Evolutionary conservation across 306 rosid genomes (phyloP).

Genomic region (Erythrophleum fordii): DNA sequence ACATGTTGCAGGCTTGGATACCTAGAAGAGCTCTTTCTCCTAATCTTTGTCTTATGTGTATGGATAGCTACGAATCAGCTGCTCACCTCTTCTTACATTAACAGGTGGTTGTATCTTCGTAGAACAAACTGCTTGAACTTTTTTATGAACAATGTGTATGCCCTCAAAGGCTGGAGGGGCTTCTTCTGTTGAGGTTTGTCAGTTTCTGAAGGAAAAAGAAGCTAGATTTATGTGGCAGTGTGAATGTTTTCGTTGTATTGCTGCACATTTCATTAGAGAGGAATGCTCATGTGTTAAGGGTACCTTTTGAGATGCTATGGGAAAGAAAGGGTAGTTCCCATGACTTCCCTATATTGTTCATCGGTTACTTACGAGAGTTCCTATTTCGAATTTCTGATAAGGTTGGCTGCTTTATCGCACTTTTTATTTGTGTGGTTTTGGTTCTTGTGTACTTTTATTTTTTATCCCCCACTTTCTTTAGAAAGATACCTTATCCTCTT

Average conservation of each 20-base stretch:
- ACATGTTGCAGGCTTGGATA: neutral
- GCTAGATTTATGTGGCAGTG: neutral
- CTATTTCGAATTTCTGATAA: neutral
- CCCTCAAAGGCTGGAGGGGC: too few species aligned
- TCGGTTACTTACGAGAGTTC: neutral
- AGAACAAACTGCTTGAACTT: too few species aligned
- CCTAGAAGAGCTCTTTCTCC: neutral
- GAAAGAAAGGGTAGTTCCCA: neutral
- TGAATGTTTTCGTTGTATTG: neutral
- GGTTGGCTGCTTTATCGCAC: neutral
- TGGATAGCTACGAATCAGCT: neutral
- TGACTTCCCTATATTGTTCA: neutral
- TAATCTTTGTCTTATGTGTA: neutral
- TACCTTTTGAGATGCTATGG: neutral
- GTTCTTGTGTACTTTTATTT: neutral
- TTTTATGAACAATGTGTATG: too few species aligned
- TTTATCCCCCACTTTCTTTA: neutral
- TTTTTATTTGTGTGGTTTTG: neutral
- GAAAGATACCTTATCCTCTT: neutral
- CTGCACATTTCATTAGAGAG: neutral
- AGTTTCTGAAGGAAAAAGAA: neutral
- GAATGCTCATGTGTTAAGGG: neutral
- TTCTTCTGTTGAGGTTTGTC: too few species aligned
- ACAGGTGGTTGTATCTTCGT: neutral
- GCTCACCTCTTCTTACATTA: neutral